Percentiles rank a stretch among this genome's conserved stretches.
Evolutionary conservation across 805 yeast species (phyloP).

Genomic region (Zygotorulaspora danielsina): DNA sequence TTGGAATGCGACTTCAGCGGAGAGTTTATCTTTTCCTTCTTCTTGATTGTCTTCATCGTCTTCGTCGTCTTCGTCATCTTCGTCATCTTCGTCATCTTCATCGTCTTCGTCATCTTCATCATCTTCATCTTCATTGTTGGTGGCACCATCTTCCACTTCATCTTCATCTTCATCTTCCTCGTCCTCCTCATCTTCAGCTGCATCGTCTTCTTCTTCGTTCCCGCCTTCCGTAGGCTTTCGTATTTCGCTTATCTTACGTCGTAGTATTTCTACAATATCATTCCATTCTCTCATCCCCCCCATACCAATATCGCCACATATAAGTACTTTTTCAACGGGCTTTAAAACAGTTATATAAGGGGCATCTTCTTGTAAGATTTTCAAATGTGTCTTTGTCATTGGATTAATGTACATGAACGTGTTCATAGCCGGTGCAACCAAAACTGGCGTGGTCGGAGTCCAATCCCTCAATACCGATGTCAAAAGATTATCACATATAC

Average conservation of each 20-base stretch:
- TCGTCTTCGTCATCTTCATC: slow-evolving; percentile 12
- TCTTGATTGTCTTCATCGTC: slow-evolving; percentile 11
- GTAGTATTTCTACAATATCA: slow-evolving; percentile 64
- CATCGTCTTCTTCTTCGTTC: slow-evolving; percentile 39
- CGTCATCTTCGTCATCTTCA: slow-evolving; percentile 9
- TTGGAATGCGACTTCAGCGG: no score
- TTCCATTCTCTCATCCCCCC: slow-evolving; percentile 91
- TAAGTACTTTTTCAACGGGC: slow-evolving; percentile 77
- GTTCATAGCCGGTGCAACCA: slow-evolving; percentile 83
- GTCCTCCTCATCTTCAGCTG: slow-evolving; percentile 40
- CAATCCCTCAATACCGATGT: slow-evolving; percentile 74
- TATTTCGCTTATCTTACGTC: slow-evolving; percentile 36
- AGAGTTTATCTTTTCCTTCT: not conserved
- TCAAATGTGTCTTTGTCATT: slow-evolving; percentile 67
- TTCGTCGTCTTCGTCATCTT: slow-evolving; percentile 13
- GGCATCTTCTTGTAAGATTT: slow-evolving; percentile 60
- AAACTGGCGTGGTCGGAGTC: slow-evolving; percentile 68
- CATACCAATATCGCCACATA: slow-evolving; percentile 85
- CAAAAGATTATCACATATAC: slow-evolving; percentile 70
- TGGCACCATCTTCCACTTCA: slow-evolving; percentile 22
- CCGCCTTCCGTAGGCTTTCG: slow-evolving; percentile 38
- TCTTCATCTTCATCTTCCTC: slow-evolving; percentile 40
- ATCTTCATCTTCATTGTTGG: slow-evolving; percentile 6
- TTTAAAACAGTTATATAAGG: slow-evolving; percentile 70
- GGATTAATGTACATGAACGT: slow-evolving; percentile 81